phyloP scores from a whole-genome alignment of 2,329 filamentous ascomycete species.

The Pseudogymnoascus sp. region DNA sequence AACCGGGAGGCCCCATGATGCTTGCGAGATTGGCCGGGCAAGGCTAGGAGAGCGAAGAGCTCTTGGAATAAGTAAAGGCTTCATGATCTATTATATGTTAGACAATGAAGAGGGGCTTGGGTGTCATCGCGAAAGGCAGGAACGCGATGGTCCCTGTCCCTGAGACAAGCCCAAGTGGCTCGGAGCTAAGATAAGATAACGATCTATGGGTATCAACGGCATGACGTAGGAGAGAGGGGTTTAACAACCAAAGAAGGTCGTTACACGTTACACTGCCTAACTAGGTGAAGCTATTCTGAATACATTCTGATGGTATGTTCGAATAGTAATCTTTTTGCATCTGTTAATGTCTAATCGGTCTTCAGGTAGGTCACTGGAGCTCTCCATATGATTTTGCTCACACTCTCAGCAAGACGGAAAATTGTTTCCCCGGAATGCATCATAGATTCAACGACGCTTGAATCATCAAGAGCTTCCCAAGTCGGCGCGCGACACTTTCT shows the following conservation, averaged over 20 bases:
- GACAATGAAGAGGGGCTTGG: neutral
- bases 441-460: neutral
- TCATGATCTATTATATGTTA: neutral
- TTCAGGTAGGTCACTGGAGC: neutral
- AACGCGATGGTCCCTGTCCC: constrained; percentile 3
- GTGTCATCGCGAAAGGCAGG: neutral
- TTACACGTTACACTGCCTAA: neutral
- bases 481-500: neutral
- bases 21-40: neutral
- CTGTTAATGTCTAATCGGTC: neutral
- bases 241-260: neutral
- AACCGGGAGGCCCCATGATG: neutral
- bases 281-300: neutral
- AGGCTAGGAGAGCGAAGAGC: neutral
- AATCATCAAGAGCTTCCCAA: neutral
- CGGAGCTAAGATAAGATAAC: constrained; percentile 9
- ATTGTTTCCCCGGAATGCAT: neutral
- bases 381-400: neutral
- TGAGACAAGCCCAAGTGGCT: neutral
- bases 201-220: constrained; percentile 2
- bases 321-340: neutral
- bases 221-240: constrained; percentile 1
- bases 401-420: neutral
- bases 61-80: constrained; percentile 1
- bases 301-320: neutral